These are phyloP conservation scores for Lepidium africanum DNA, from an alignment of 345 rosid species.

Conservation along the genomic window DNA sequence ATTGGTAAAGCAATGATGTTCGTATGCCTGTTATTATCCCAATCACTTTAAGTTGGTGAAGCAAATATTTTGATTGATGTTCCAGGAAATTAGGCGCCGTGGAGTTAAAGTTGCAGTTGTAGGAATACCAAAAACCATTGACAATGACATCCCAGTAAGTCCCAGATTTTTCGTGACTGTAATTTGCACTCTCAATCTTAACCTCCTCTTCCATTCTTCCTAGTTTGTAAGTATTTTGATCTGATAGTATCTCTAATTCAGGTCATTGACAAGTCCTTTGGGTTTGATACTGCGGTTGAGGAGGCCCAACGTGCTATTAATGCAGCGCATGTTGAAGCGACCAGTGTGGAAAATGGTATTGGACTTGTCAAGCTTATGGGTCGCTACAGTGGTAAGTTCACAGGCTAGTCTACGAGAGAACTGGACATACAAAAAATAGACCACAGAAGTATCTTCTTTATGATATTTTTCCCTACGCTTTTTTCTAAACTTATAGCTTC, in stretches of 20 bases:
- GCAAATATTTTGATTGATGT: neutral
- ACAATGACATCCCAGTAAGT: slow-evolving; percentile 86
- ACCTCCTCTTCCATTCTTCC: neutral
- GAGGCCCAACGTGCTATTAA: slow-evolving; percentile 95
- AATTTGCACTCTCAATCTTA: neutral
- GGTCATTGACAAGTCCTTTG: slow-evolving; percentile 93
- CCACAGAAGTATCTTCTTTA: neutral
- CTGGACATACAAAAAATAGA: neutral
- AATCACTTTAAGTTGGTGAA: neutral
- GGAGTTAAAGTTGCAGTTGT: slow-evolving; percentile 78
- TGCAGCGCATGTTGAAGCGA: slow-evolving; percentile 91
- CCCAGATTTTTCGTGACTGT: neutral
- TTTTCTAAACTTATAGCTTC: neutral
- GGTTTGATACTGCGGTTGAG: slow-evolving; percentile 91
- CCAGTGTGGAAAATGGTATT: slow-evolving; percentile 64
- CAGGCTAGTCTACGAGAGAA: neutral
- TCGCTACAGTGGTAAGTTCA: slow-evolving; percentile 65
- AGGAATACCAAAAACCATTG: slow-evolving; percentile 91
- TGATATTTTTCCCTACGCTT: neutral
- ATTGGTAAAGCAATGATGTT: neutral
- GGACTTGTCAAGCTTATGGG: slow-evolving; percentile 96
- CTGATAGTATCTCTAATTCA: slow-evolving; percentile 27
- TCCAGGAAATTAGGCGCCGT: slow-evolving; percentile 72
- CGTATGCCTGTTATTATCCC: neutral
- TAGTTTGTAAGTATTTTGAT: neutral